A percentile compares a stretch with the other conserved stretches of the same genome.
phyloP scores from a whole-genome alignment of 2,329 filamentous ascomycete species.

The Aspergillus sojae region DNA sequence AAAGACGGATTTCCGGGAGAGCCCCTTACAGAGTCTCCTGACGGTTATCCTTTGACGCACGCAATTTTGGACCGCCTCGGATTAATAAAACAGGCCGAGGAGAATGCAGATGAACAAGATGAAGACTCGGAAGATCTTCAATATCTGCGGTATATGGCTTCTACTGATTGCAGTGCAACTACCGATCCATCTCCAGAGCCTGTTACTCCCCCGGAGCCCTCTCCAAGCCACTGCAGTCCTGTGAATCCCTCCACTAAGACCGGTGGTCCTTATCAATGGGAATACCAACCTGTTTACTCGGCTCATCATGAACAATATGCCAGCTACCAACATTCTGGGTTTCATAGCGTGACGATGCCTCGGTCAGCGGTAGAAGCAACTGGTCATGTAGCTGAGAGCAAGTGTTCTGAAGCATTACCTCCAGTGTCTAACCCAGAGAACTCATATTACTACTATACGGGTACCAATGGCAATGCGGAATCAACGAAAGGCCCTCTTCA shows the following conservation, averaged over 20 bases:
- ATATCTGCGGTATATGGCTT: conserved; percentile 39
- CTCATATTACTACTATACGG: conserved; percentile 30
- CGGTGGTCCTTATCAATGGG: conserved; percentile 30
- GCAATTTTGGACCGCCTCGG: conserved; percentile 47
- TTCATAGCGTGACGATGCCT: conserved; percentile 25
- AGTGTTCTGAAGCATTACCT: conserved; percentile 16
- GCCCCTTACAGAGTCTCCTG: conserved; percentile 40
- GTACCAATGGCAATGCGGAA: conserved; percentile 16
- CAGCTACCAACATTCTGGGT: conserved; percentile 24
- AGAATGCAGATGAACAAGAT: conserved; percentile 38
- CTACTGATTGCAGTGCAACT: conserved; percentile 40
- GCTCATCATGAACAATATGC: conserved; percentile 21
- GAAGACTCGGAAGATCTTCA: conserved; percentile 40
- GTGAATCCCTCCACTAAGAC: conserved; percentile 21
- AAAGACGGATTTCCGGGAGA: conserved; percentile 49
- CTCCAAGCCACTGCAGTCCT: conserved; percentile 26
- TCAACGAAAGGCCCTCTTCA: conserved; percentile 20
- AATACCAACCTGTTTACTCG: conserved; percentile 26
- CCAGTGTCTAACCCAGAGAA: conserved; percentile 19
- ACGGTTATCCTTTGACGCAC: conserved; percentile 46
- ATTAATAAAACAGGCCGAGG: conserved; percentile 48
- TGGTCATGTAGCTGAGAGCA: conserved; percentile 16
- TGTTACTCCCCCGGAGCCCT: conserved; percentile 35
- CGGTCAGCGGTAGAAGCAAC: conserved; percentile 21
- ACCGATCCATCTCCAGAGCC: conserved; percentile 44